Conservation (phyloP, 495 filamentous ascomycete species). For the Astrocystis sublimbata region DNA sequence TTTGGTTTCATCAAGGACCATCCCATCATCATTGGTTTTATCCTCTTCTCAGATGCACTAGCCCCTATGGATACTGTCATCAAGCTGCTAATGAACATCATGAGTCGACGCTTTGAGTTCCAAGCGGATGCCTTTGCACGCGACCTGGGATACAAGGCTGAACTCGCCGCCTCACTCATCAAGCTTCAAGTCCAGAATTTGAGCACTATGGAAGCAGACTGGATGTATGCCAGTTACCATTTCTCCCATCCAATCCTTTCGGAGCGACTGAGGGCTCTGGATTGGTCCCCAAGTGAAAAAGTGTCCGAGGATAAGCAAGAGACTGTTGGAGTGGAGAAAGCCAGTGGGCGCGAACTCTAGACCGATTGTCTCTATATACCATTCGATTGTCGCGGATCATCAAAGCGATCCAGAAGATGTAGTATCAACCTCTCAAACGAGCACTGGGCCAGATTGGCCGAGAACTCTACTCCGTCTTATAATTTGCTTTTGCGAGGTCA, state of each 20-base stretch:
- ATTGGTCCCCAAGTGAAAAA: slow-evolving; percentile 62
- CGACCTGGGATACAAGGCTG: slow-evolving; percentile 77
- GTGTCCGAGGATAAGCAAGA: slow-evolving; percentile 43
- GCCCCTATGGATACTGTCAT: slow-evolving; percentile 88
- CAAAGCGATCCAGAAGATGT: not conserved
- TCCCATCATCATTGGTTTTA: slow-evolving; percentile 94
- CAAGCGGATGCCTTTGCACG: slow-evolving; percentile 91
- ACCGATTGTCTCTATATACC: not conserved
- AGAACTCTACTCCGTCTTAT: no score
- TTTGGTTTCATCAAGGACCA: slow-evolving; percentile 86
- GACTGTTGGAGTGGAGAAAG: slow-evolving; percentile 32
- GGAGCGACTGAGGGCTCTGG: slow-evolving; percentile 85
- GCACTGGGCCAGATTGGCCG: no score
- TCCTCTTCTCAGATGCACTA: slow-evolving; percentile 92
- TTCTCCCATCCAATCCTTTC: slow-evolving; percentile 96
- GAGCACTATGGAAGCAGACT: slow-evolving; percentile 97
- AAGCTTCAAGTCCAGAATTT: slow-evolving; percentile 98
- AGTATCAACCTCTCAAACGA: not conserved
- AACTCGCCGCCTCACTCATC: slow-evolving; percentile 84
- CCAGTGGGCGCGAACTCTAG: slow-evolving; percentile 35
- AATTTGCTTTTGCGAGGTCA: no score
- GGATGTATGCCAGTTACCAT: slow-evolving; percentile 96
- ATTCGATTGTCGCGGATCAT: not conserved
- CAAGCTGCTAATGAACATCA: slow-evolving; percentile 93
- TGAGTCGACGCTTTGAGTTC: slow-evolving; percentile 91